These are phyloP conservation scores for Cochlearia excelsa DNA, from an alignment of 345 rosid genomes.

Conservation along the genomic window DNA sequence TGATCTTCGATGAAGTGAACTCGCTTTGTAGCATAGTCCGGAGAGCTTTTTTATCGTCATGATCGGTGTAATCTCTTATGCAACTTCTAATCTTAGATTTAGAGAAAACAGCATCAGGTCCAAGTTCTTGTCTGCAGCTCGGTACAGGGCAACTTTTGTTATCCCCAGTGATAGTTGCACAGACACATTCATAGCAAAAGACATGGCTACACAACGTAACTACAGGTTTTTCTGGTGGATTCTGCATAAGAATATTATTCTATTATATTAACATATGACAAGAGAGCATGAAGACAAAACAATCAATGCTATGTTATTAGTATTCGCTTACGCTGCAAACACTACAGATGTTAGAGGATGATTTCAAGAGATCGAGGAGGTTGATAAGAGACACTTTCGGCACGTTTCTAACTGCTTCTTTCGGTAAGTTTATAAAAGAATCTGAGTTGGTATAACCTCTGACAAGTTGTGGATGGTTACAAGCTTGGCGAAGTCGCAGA, in stretches of 20 bases:
- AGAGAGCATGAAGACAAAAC: conserved; percentile 6
- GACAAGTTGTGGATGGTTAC: conserved; percentile 89
- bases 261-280: too few species aligned
- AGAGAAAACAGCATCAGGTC: conserved; percentile 74
- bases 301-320: conserved; percentile 1
- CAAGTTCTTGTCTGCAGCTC: conserved; percentile 69
- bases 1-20: conserved; percentile 71
- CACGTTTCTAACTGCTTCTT: conserved; percentile 62
- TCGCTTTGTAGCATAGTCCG: conserved; percentile 34
- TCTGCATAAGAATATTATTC: conserved; percentile 47
- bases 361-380: conserved; percentile 51
- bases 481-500: conserved; percentile 96
- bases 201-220: conserved; percentile 87
- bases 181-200: conserved; percentile 87
- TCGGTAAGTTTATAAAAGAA: conserved; percentile 60
- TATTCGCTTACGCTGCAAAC: conserved; percentile 62
- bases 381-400: conserved; percentile 50
- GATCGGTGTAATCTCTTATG: conserved; percentile 31
- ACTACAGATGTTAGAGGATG: conserved; percentile 58
- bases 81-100: conserved; percentile 60
- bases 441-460: conserved; percentile 50
- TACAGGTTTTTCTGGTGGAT: conserved; percentile 89
- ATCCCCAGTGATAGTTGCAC: conserved; percentile 70
- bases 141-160: conserved; percentile 74
- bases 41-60: too few species aligned